Evolutionary conservation across 129 eudicot genomes (phyloP).

Genomic region (Apium graveolens): DNA sequence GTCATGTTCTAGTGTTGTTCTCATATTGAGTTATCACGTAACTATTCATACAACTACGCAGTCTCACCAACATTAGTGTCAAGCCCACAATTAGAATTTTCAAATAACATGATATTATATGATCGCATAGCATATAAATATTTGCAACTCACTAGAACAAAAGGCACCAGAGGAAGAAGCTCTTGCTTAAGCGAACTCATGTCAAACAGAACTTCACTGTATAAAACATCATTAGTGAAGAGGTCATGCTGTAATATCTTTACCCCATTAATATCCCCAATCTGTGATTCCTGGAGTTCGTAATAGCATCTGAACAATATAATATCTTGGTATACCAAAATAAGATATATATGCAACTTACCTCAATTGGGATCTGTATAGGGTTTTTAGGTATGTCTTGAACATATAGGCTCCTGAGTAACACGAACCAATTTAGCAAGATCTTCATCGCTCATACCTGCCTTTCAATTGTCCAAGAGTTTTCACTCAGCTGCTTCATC

Average conservation of each 20-base stretch:
- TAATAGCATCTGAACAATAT: conserved; percentile 12
- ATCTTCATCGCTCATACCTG: conserved; percentile 89
- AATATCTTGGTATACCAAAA: conserved; percentile 9
- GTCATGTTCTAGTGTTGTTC: too few species aligned
- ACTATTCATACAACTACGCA: too few species aligned
- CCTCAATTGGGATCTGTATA: conserved; percentile 78
- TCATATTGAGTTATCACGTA: too few species aligned
- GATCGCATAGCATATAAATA: neutral
- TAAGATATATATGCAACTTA: conserved; percentile 5
- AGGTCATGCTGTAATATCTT: conserved; percentile 87
- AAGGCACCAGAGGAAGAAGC: conserved; percentile 93
- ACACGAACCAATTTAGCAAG: conserved; percentile 96
- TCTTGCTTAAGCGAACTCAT: conserved; percentile 89
- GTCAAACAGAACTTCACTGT: conserved; percentile 85
- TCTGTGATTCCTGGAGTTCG: conserved; percentile 31
- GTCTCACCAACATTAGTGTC: too few species aligned
- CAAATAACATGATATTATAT: neutral
- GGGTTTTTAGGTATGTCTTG: conserved; percentile 92
- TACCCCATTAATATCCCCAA: conserved; percentile 80
- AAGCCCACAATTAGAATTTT: neutral
- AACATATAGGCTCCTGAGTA: conserved; percentile 85
- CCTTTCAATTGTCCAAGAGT: conserved; percentile 62
- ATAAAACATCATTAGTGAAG: conserved; percentile 94
- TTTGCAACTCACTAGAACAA: conserved; percentile 75
- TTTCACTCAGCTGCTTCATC: conserved; percentile 88